Base-by-base conservation (phyloP, 305 asterid species). In the Rubia balearica region DNA sequence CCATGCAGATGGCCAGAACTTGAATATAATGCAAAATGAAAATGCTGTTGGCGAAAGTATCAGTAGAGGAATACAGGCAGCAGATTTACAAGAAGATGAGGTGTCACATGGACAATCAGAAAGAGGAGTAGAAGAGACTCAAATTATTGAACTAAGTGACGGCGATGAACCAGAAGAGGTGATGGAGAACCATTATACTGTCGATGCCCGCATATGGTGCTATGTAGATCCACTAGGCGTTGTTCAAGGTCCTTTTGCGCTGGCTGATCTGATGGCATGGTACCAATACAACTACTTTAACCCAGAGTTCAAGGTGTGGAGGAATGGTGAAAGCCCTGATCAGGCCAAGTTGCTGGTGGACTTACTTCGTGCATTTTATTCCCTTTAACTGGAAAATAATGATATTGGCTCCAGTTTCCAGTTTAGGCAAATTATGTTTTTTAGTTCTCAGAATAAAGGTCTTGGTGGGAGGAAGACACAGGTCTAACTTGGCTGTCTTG, bases 221-320 rank as follows among this genome's bases (percentile, higher is more conserved):
- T 93, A 93, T 71, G 0, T 21, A 73, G 96, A 90, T 78, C 97
- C 97, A 19, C 83, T 61, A 21, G 88, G 95, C 60, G 7, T 6
- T 65, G 65, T 68, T 19, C 97, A 70, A 73, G 99, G 99, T 3
- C 97, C 99, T 19, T 91, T 91, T 75, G 10, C 91, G 8, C 75
- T 89, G 63, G 6, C 27, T 38, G 0, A 27, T 13, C 61, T 94
- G 73, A 87, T 84, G 73, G 19, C 27, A 24, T 94, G 97, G 97
- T 78, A 71, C 16, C 96, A 89, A 17, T 38, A n/a, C 11, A 68
- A 75, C 55, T 94, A 85, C 87, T 94, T 94, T 65, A 48, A 55
- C 55, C 73, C 84, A 1, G 77, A 56, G 12, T 93, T 93, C 72
- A 81, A 5, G 51, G 85, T 92, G 40, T 92, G 96, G 97, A 85